Base-by-base conservation (phyloP, 1,284 basidiomycete species). In the Porogramme epimiltina region DNA sequence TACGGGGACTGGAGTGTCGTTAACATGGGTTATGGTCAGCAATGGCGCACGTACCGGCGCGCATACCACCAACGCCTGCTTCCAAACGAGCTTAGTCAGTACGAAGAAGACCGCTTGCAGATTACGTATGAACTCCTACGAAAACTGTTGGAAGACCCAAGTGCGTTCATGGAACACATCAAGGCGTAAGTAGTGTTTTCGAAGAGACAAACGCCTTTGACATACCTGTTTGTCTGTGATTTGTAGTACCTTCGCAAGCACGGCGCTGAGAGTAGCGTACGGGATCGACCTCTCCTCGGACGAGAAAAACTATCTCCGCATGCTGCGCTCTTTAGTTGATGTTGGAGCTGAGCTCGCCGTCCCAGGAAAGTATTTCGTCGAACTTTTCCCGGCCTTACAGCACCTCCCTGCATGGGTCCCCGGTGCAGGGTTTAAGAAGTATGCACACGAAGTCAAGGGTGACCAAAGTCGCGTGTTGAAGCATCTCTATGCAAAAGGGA, bases 191-290 rank as follows among this genome's bases (percentile, higher is more conserved):
- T 31, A 8, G 28, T 15, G 8, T 15, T 15, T 31, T 31, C 28
- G 28, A n/a, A n/a, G n/a, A n/a, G n/a, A n/a, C n/a, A n/a, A n/a
- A n/a, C n/a, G n/a, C n/a, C n/a, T 31, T 15, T 15, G 28, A 31
- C 28, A n/a, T 31, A 31, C 28, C 15, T 8, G 28, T 8, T 31
- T 19, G 15, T 24, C 31, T 15, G 13, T 41, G 6, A 13, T 2
- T 22, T 31, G 9, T 31, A 51, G 49, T 15, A 25, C 28, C 11
- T 31, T 51, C 16, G 49, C 37, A 2, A 34, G 22, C 3, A 43
- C 22, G 18, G 45, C 40, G 24, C 59, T 68, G 49, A 54, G 51
- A 23, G 58, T 71, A 25, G 48, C 66, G 9, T 62, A 72, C 50
- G 71, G 70, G 16, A 63, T 70, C 42, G 52, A 62, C 39, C 57